A percentile compares a stretch with the other conserved stretches of the same genome.
These are phyloP conservation scores for Myxozyma neglecta DNA, from an alignment of 805 yeast species.

Conservation along the genomic window DNA sequence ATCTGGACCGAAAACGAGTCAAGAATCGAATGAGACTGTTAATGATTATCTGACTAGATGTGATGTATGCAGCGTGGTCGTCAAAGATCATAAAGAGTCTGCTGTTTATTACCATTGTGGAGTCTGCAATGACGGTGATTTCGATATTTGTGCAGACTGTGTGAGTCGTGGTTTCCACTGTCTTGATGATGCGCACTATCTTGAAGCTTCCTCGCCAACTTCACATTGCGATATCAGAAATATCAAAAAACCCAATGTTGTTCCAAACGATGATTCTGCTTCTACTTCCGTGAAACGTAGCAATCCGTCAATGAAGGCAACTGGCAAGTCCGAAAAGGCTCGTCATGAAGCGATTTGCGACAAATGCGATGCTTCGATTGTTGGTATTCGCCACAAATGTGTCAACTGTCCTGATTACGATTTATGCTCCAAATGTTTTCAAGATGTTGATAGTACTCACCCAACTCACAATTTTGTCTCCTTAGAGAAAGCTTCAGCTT, in stretches of 20 bases:
- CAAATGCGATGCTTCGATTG: conserved; percentile 34
- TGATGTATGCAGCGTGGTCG: conserved; percentile 13
- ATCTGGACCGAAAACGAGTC: background rate
- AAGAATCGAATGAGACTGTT: background rate
- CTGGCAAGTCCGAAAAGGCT: background rate
- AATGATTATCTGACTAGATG: conserved; percentile 13
- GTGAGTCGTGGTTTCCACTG: conserved; percentile 25
- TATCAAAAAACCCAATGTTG: background rate
- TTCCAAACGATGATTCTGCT: background rate
- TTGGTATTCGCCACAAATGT: conserved; percentile 52
- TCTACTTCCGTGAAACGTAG: background rate
- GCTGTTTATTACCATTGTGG: conserved; percentile 25
- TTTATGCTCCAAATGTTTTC: conserved; percentile 46
- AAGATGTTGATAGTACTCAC: conserved; percentile 19
- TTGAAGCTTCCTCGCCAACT: background rate
- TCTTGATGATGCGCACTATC: conserved; percentile 21
- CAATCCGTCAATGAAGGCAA: background rate
- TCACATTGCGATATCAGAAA: background rate
- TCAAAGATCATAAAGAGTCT: background rate
- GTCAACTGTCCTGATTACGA: conserved; percentile 52
- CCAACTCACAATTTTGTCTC: conserved; percentile 32
- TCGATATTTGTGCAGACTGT: conserved; percentile 22
- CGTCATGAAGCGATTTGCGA: conserved; percentile 36
- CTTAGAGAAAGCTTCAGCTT: conserved; percentile 13
- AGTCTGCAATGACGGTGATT: conserved; percentile 24